Evolutionary conservation across 768 basidiomycete genomes (phyloP).

Genomic region (Hericium erinaceus): DNA sequence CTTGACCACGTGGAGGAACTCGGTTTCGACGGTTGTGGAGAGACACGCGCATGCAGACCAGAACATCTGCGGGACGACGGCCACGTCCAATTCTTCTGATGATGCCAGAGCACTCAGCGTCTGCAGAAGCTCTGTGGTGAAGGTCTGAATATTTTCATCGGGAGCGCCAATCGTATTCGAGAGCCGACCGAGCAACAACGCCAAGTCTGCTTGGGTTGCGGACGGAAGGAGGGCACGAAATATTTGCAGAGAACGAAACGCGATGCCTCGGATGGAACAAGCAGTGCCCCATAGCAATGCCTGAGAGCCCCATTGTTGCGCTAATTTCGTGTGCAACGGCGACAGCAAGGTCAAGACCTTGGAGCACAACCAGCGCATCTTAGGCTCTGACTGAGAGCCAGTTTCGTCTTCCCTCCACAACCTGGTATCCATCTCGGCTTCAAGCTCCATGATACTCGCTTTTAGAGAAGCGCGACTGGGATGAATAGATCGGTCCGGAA

Average conservation of each 20-base stretch:
- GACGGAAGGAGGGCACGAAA: conserved; percentile 73
- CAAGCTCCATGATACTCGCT: conserved; percentile 41
- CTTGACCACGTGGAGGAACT: conserved; percentile 60
- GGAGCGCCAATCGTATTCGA: conserved; percentile 76
- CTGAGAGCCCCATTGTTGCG: conserved; percentile 70
- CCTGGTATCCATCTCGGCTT: conserved; percentile 43
- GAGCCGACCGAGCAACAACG: conserved; percentile 70
- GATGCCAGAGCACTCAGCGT: conserved; percentile 60
- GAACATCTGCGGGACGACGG: conserved; percentile 72
- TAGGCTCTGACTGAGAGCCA: conserved; percentile 44
- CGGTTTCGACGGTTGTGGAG: conserved; percentile 71
- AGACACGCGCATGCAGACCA: conserved; percentile 82
- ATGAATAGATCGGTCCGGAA: conserved; percentile 47
- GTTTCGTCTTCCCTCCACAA: conserved; percentile 72
- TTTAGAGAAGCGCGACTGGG: conserved; percentile 42
- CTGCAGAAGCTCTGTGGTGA: conserved; percentile 74
- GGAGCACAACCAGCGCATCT: conserved; percentile 61
- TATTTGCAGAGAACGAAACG: conserved; percentile 86
- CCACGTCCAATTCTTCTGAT: conserved; percentile 45
- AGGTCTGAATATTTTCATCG: conserved; percentile 70
- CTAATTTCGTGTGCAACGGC: conserved; percentile 59
- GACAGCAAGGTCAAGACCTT: conserved; percentile 59
- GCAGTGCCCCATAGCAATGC: conserved; percentile 80
- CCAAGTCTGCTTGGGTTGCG: conserved; percentile 63
- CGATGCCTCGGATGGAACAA: conserved; percentile 77